These are phyloP conservation scores for Cryptosporidium meleagridis DNA, from an alignment of 169 alveolate species.

Conservation along the genomic window DNA sequence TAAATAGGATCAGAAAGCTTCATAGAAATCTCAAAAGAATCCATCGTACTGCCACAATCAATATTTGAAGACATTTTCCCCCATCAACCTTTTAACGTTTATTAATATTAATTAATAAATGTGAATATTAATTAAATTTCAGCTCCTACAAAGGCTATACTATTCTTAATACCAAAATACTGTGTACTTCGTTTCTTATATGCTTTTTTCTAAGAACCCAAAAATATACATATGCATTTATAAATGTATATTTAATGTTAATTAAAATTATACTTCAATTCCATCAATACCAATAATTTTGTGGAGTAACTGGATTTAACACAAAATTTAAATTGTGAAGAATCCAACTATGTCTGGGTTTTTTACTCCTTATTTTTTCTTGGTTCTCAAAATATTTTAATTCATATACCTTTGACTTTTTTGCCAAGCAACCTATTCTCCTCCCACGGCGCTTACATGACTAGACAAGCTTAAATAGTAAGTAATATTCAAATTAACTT, in stretches of 20 bases:
- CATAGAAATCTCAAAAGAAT: slow-evolving; percentile 38
- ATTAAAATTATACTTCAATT: neutral
- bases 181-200: neutral
- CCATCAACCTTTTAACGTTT: neutral
- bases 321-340: neutral
- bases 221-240: neutral
- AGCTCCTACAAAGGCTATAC: neutral
- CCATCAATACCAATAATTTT: neutral
- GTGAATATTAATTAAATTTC: neutral
- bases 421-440: slow-evolving; percentile 24
- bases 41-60: slow-evolving; percentile 30
- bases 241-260: neutral
- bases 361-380: neutral
- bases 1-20: slow-evolving; percentile 46
- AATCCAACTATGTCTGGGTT: neutral
- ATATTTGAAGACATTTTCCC: slow-evolving; percentile 30
- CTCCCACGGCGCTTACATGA: slow-evolving; percentile 56
- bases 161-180: neutral
- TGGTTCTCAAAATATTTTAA: neutral
- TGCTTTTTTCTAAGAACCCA: neutral
- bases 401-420: slow-evolving; percentile 22
- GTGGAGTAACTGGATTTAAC: neutral
- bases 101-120: neutral
- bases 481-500: slow-evolving; percentile 5
- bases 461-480: slow-evolving; percentile 20